Evolutionary conservation across 441 rosid species (phyloP), one percentile per base, ranked within the genome.

Genomic region (Capsella rubella): DNA sequence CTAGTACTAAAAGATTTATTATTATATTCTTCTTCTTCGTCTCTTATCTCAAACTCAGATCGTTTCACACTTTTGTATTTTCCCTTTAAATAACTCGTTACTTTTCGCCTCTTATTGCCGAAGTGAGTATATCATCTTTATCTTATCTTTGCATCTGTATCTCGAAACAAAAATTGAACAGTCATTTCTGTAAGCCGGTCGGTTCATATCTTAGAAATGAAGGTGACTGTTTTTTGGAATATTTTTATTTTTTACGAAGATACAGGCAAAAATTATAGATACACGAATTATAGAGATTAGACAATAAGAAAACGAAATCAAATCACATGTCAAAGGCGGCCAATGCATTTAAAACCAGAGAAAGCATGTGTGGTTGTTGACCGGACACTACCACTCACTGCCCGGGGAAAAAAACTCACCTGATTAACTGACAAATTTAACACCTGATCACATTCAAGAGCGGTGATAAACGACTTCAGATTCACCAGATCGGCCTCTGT

Each of bases 381-480:
- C 6, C 7, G 29, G 13, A 59, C 55, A 51, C 53, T 21, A 10
- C 56, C 53, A 13, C 39, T n/a, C 27, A 28, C 39, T 59, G 21
- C 15, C 40, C 25, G 14, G 11, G 11, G 43, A 31, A 21, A 21
- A 21, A 15, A 3, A 35, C 10, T 6, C 15, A 15, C 5, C 31
- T 25, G 21, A 29, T 11, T n/a, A 13, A 45, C 34, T 35, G 70
- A 37, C 64, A 16, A 15, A 18, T 59, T 37, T 16, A 29, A 60
- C 14, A 21, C 5, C 34, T 46, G 28, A 34, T 6, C 21, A 49
- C 27, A 29, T n/a, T 77, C 72, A 64, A 88, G 82, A 16, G 88
- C 83, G 32, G 58, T 61, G 16, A 84, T 58, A 12, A 88, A 82
- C 0, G 82, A 85, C 68, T 78, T 71, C 72, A 74, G 64, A 14